Evolutionary conservation across 495 filamentous ascomycete species (phyloP).

Genomic region (Xylaria bambusicola): DNA sequence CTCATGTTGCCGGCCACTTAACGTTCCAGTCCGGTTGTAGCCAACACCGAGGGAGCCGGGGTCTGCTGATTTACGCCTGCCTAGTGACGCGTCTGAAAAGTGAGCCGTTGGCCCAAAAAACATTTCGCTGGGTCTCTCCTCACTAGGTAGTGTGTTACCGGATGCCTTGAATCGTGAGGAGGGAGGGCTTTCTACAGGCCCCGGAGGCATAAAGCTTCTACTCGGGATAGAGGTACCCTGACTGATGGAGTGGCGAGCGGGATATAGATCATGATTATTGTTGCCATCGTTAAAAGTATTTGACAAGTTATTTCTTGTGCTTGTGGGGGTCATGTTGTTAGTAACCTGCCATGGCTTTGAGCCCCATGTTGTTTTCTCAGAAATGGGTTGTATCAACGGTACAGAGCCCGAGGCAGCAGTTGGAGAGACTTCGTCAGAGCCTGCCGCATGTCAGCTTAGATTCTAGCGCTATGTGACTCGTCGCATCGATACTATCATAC

Average conservation of each 20-base stretch:
- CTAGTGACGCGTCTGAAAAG: conserved; percentile 5
- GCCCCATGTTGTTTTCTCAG: conserved; percentile 23
- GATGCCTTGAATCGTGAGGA: not conserved
- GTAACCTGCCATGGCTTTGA: conserved; percentile 20
- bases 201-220: conserved; percentile 26
- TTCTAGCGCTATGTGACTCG: not conserved
- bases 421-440: conserved; percentile 39
- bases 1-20: conserved; percentile 24
- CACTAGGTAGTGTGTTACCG: not conserved
- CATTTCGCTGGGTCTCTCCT: no score
- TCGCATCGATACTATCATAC: conserved; percentile 33
- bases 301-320: conserved; percentile 22
- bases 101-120: no score
- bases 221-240: conserved; percentile 15
- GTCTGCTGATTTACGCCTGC: conserved; percentile 31
- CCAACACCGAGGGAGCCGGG: conserved; percentile 18
- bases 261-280: conserved; percentile 16
- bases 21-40: conserved; percentile 20
- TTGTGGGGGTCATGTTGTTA: conserved; percentile 26
- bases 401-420: conserved; percentile 25
- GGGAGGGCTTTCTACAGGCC: conserved; percentile 15
- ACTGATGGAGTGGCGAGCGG: conserved; percentile 14
- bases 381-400: conserved; percentile 20
- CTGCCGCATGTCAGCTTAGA: conserved; percentile 33
- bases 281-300: conserved; percentile 19